Percentiles rank a stretch among this genome's conserved stretches.
phyloP scores from a whole-genome alignment of 2,329 filamentous ascomycete genomes.

The Ophiosphaerella korrae region DNA sequence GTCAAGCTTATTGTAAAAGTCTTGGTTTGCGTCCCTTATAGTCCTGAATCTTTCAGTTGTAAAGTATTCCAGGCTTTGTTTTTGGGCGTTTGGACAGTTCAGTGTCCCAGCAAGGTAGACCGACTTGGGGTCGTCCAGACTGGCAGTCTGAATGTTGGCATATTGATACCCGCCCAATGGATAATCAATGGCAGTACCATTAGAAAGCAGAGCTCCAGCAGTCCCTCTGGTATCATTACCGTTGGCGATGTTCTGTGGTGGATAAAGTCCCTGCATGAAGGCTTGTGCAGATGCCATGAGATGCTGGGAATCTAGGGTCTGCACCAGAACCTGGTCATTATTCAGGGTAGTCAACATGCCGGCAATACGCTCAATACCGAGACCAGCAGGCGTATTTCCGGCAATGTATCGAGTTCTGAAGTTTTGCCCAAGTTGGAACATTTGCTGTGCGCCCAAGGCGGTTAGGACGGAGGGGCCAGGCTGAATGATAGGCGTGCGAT shows the following conservation, averaged over 20 bases:
- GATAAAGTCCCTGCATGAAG: slow-evolving; percentile 67
- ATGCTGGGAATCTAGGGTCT: slow-evolving; percentile 55
- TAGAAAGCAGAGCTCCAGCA: slow-evolving; percentile 51
- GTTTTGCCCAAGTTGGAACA: slow-evolving; percentile 55
- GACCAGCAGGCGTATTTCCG: slow-evolving; percentile 16
- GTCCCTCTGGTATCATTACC: slow-evolving; percentile 32
- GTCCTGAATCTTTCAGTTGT: slow-evolving; percentile 48
- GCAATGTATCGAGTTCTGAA: slow-evolving; percentile 61
- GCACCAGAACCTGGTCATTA: slow-evolving; percentile 54
- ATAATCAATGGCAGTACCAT: slow-evolving; percentile 53
- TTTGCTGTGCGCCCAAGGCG: slow-evolving; percentile 60
- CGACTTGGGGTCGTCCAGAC: slow-evolving; percentile 55
- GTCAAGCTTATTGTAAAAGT: slow-evolving; percentile 55
- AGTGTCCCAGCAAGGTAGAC: slow-evolving; percentile 57
- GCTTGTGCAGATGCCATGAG: slow-evolving; percentile 61
- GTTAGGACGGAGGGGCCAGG: slow-evolving; percentile 51
- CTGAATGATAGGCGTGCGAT: slow-evolving; percentile 55
- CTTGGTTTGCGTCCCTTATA: slow-evolving; percentile 44
- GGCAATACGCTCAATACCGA: slow-evolving; percentile 34
- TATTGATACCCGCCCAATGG: slow-evolving; percentile 65
- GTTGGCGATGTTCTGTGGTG: slow-evolving; percentile 50
- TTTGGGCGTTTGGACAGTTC: slow-evolving; percentile 49
- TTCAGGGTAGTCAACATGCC: slow-evolving; percentile 54
- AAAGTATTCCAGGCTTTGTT: slow-evolving; percentile 49
- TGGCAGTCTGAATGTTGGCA: slow-evolving; percentile 53